Conservation (phyloP, 1,284 basidiomycete genomes). For the Sanghuangporus sanghuang region DNA sequence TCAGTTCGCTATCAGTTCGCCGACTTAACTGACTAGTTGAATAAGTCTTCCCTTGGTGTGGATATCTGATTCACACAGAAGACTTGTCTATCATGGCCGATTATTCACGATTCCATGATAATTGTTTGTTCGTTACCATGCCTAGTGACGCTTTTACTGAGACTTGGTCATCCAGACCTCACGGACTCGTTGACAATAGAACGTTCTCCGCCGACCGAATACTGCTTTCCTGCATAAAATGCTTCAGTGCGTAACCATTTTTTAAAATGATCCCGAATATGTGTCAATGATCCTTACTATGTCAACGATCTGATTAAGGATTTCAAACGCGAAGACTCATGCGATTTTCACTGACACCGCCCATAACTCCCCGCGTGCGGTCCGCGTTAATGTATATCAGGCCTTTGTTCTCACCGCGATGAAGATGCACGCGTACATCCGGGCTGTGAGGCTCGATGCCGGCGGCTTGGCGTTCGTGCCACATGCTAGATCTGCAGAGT, state of each 20-base stretch:
- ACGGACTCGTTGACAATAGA: conserved; percentile 62
- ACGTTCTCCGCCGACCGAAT: conserved; percentile 52
- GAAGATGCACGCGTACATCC: conserved; percentile 84
- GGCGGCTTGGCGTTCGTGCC: conserved; percentile 46
- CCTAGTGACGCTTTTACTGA: not conserved
- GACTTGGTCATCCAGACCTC: conserved; percentile 38
- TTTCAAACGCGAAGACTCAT: conserved; percentile 65
- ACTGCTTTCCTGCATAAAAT: conserved; percentile 60
- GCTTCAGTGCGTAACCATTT: conserved; percentile 45
- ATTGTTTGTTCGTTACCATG: conserved; percentile 37
- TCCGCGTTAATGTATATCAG: conserved; percentile 83
- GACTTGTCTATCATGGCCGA: conserved; percentile 75
- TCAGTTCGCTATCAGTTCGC: not conserved
- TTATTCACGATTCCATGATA: conserved; percentile 58
- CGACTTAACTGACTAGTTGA: not conserved
- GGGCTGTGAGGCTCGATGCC: conserved; percentile 45
- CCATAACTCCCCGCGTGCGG: conserved; percentile 60
- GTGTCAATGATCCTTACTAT: not conserved
- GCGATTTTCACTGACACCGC: conserved; percentile 72
- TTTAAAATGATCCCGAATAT: not conserved
- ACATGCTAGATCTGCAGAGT: conserved; percentile 31
- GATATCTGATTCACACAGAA: conserved; percentile 69
- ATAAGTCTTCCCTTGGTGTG: conserved; percentile 88
- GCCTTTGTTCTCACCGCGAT: conserved; percentile 82
- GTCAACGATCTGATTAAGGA: conserved; percentile 34